Base-by-base conservation (phyloP, 2,329 filamentous ascomycete genomes). In the Colletotrichum caudatum region DNA sequence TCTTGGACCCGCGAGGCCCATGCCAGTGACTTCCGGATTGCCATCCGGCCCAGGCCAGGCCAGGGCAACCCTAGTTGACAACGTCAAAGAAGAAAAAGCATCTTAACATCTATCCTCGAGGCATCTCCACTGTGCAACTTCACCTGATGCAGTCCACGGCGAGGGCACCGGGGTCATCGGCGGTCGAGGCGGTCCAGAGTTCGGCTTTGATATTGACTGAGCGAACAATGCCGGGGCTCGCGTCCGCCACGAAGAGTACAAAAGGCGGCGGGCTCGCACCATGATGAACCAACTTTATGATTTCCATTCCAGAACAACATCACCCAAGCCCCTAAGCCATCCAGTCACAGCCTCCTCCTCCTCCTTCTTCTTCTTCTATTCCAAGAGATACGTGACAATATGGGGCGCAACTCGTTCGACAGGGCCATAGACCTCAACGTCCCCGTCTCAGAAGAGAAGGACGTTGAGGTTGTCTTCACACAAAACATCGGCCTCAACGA, bases 151-250 rank as follows among this genome's bases (percentile, higher is more conserved):
- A 23, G 35, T 50, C 50, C 23, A 33, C 50, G 33, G 12, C 35
- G 35, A 51, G 33, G n/a, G n/a, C 7, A 3, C 23, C 33, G 41
- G 68, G 23, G 9, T 51, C n/a, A 7, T 39, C n/a, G 16, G 46
- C 67, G 20, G 51, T 61, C 37, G 16, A 57, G 2, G 16, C 14
- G 44, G 53, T 6, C 18, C 14, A 37, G 57, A 41, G 41, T 37
- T 53, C 64, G 53, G 18, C 65, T 54, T 56, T 35, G 59, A 56
- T 60, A 48, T 20, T 39, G 60, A 33, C 35, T 37, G 58, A 48
- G 58, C 68, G 68, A 71, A 68, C 64, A 63, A 41, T 14, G 57
- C 64, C 35, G 18, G 64, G 68, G 51, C 48, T 20, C 29, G 26
- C 53, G 37, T 62, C 58, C 26, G 48, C 37, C 33, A 48, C 29